These are phyloP conservation scores for Colletotrichum musae DNA, from an alignment of 2,329 filamentous ascomycete genomes.

Conservation along the genomic window DNA sequence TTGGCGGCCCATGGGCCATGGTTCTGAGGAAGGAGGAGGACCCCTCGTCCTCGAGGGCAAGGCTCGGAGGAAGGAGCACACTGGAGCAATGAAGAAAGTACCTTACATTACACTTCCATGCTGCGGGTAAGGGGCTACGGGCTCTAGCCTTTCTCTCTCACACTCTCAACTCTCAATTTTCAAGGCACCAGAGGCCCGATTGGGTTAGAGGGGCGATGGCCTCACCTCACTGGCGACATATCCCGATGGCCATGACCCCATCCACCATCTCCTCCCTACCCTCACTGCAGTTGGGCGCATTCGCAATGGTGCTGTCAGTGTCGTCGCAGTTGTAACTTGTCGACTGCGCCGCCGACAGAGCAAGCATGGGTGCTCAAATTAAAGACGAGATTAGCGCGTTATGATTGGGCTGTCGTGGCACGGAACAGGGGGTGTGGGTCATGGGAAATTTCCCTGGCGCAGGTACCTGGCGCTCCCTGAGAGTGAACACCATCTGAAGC, in stretches of 20 bases:
- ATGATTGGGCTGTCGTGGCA: conserved; percentile 22
- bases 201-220: conserved; percentile 13
- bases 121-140: background rate
- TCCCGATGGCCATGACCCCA: background rate
- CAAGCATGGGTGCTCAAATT: conserved; percentile 34
- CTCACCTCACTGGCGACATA: conserved; percentile 8
- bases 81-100: background rate
- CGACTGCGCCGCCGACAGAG: conserved; percentile 35
- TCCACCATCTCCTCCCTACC: no score
- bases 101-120: no score
- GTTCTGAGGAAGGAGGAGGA: conserved; percentile 5
- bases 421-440: conserved; percentile 24
- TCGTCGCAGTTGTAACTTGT: conserved; percentile 27
- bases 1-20: background rate
- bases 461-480: conserved; percentile 25
- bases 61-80: background rate
- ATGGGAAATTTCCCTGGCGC: conserved; percentile 32
- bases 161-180: background rate
- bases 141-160: background rate
- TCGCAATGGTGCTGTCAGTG: conserved; percentile 30
- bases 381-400: conserved; percentile 30
- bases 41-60: background rate
- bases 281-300: conserved; percentile 33
- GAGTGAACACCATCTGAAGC: conserved; percentile 26
- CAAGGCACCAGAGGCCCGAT: conserved; percentile 5